These are phyloP conservation scores for Corylus avellana DNA, from an alignment of 306 rosid species.

Conservation along the genomic window DNA sequence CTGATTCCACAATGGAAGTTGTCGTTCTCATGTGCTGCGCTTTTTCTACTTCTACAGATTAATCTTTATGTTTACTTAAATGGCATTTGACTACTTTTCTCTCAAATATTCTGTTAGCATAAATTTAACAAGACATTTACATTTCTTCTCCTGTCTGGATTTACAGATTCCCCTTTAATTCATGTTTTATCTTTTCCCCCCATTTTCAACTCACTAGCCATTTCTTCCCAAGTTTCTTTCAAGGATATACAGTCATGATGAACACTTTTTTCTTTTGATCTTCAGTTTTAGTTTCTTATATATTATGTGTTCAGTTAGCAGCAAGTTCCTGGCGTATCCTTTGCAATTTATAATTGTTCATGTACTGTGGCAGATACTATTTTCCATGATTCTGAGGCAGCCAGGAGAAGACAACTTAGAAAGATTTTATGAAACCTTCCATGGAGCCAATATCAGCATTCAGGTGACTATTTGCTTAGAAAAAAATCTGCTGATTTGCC, in stretches of 20 bases:
- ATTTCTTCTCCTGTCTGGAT: neutral
- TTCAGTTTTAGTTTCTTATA: conserved; percentile 9
- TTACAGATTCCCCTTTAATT: neutral
- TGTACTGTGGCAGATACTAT: conserved; percentile 65
- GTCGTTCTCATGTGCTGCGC: neutral
- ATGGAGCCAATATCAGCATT: conserved; percentile 77
- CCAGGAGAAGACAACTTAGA: conserved; percentile 54
- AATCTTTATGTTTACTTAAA: too few relatives aligned
- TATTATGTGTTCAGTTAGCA: conserved; percentile 13
- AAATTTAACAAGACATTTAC: neutral
- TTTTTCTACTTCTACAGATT: too few relatives aligned
- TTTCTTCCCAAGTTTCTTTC: neutral
- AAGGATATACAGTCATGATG: conserved; percentile 4
- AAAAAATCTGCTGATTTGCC: neutral
- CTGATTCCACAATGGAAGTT: neutral
- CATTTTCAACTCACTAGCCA: neutral
- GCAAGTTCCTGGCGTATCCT: conserved; percentile 10
- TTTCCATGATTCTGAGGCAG: conserved; percentile 65
- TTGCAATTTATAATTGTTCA: conserved; percentile 16
- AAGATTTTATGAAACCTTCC: conserved; percentile 85
- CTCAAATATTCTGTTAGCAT: neutral
- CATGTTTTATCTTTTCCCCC: neutral
- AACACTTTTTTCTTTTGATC: conserved; percentile 4
- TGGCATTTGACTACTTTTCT: neutral
- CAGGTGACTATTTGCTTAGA: conserved; percentile 58